These are phyloP conservation scores for Aspergillus kassunensis DNA, from an alignment of 495 filamentous ascomycete genomes.

Conservation along the genomic window DNA sequence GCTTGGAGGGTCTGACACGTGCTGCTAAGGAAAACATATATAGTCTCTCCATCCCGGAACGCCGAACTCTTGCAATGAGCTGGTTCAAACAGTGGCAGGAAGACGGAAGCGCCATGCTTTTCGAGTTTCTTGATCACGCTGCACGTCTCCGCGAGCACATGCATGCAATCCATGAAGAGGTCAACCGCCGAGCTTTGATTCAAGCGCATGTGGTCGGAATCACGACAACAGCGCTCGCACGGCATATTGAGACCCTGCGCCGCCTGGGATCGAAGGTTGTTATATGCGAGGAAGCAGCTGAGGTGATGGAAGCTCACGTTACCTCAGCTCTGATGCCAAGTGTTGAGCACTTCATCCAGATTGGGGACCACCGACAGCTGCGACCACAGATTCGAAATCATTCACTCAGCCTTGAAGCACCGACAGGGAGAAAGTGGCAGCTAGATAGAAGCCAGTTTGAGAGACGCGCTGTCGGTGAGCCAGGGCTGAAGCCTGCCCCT, in stretches of 20 bases:
- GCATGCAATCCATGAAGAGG: slow-evolving; percentile 32
- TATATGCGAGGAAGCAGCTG: slow-evolving; percentile 73
- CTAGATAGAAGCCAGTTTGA: slow-evolving; percentile 69
- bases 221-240: slow-evolving; percentile 70
- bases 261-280: slow-evolving; percentile 61
- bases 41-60: background rate
- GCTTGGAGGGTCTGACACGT: background rate
- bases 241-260: slow-evolving; percentile 57
- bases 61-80: background rate
- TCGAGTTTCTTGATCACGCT: background rate
- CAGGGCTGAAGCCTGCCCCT: background rate
- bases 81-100: slow-evolving; percentile 3
- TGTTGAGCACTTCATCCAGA: slow-evolving; percentile 68
- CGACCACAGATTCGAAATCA: slow-evolving; percentile 66
- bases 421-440: slow-evolving; percentile 49
- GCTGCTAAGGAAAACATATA: background rate
- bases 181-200: slow-evolving; percentile 25
- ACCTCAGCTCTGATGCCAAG: slow-evolving; percentile 64
- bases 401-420: slow-evolving; percentile 50
- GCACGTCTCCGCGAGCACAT: slow-evolving; percentile 18
- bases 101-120: background rate
- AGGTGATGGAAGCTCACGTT: slow-evolving; percentile 69
- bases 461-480: slow-evolving; percentile 38
- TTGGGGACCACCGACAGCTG: slow-evolving; percentile 74
- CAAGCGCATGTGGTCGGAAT: slow-evolving; percentile 60